These are phyloP conservation scores for barrel medic (Medicago truncatula) DNA, from an alignment of 306 rosid genomes.

Conservation along the genomic window MtrunA17r5.0-ANR NC_053046.1:31887001-31887500, in stretches of 20 bases:
- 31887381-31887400: background rate
- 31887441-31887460: background rate
- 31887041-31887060: background rate
- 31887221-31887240: background rate
- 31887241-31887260: background rate
- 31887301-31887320: background rate
- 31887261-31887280: background rate
- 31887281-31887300: background rate
- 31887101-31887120: background rate
- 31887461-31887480: background rate
- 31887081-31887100: background rate
- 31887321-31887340: background rate
- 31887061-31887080: background rate
- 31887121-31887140: background rate
- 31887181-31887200: background rate
- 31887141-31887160: background rate
- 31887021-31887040: background rate
- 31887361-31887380: background rate
- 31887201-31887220: slow-evolving; percentile 6
- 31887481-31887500: background rate
- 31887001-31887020: background rate
- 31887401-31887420: background rate
- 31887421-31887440: background rate
- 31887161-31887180: slow-evolving; percentile 5
- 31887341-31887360: background rate